These are phyloP conservation scores for Coemansia sp. DNA, from an alignment of 192 early-diverging fungal species.

Conservation along the genomic window DNA sequence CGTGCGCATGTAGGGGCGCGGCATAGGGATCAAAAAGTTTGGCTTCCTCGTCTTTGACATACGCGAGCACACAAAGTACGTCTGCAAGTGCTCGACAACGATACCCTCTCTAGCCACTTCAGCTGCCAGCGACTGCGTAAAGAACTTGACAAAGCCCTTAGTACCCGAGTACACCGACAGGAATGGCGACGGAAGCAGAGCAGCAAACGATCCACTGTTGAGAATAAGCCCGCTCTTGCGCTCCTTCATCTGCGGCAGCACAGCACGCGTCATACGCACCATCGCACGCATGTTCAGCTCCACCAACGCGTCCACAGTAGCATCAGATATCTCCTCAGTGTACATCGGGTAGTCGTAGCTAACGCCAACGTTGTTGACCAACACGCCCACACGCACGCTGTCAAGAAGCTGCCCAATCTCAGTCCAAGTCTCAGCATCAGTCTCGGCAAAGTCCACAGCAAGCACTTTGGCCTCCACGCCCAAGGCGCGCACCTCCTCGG, in stretches of 20 bases:
- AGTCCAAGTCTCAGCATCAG: slow-evolving; percentile 64
- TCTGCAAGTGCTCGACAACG: slow-evolving; percentile 90
- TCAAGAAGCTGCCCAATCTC: slow-evolving; percentile 64
- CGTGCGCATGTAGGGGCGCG: slow-evolving; percentile 75
- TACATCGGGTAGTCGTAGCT: slow-evolving; percentile 91
- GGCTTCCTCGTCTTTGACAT: slow-evolving; percentile 93
- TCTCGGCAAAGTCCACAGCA: slow-evolving; percentile 81
- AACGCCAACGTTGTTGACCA: slow-evolving; percentile 94
- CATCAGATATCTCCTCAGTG: slow-evolving; percentile 75
- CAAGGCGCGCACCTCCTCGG: slow-evolving; percentile 64
- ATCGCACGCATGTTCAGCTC: slow-evolving; percentile 86
- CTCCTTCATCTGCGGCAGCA: slow-evolving; percentile 81
- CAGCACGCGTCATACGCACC: slow-evolving; percentile 78
- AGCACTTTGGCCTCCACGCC: slow-evolving; percentile 68
- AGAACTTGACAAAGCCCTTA: slow-evolving; percentile 90
- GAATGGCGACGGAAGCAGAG: slow-evolving; percentile 80
- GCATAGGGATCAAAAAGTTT: slow-evolving; percentile 78
- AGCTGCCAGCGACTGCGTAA: slow-evolving; percentile 85
- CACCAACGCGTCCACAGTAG: slow-evolving; percentile 73
- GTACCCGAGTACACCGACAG: slow-evolving; percentile 91
- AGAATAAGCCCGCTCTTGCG: slow-evolving; percentile 83
- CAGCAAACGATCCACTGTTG: slow-evolving; percentile 92
- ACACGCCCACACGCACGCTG: slow-evolving; percentile 56
- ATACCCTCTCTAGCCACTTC: slow-evolving; percentile 76
- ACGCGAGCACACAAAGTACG: slow-evolving; percentile 93